Evolutionary conservation across 306 rosid genomes (phyloP).

Genomic region (Hippophae tibetana): DNA sequence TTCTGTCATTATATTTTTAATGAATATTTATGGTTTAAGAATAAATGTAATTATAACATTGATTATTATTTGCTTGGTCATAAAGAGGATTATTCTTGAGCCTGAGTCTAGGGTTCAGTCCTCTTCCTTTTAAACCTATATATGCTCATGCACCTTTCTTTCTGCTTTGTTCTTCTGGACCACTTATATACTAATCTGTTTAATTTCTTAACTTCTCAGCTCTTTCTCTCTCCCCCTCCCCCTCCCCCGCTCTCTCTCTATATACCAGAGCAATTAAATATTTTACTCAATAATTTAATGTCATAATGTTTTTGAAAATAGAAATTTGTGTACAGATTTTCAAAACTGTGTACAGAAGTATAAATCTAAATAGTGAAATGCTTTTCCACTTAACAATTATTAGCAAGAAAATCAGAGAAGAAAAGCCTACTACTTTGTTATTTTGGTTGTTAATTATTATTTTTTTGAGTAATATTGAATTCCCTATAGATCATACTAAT

Average conservation of each 20-base stretch:
- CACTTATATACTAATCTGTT: conserved; percentile 16
- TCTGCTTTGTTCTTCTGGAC: conserved; percentile 38
- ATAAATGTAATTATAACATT: conserved; percentile 18
- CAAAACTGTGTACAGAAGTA: too few relatives aligned
- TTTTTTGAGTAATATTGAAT: too few relatives aligned
- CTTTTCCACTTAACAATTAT: too few relatives aligned
- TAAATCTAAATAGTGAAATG: too few relatives aligned
- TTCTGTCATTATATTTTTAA: conserved; percentile 28
- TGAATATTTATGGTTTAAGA: conserved; percentile 15
- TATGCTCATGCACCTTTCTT: conserved; percentile 32
- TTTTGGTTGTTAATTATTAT: too few relatives aligned
- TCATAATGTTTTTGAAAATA: too few relatives aligned
- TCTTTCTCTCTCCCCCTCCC: background rate
- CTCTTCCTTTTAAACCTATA: conserved; percentile 24
- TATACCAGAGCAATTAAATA: background rate
- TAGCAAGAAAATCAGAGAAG: too few relatives aligned
- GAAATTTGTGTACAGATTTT: too few relatives aligned
- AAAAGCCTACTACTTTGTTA: too few relatives aligned
- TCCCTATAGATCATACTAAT: too few relatives aligned
- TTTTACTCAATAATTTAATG: too few relatives aligned
- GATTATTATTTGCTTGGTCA: conserved; percentile 12
- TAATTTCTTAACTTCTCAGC: conserved; percentile 3
- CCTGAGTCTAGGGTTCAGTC: conserved; percentile 40
- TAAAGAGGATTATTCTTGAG: conserved; percentile 40
- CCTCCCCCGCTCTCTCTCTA: conserved; percentile 19